Base-by-base conservation (phyloP, 192 early-diverging fungal genomes). In the Haplosporangium gracile region DNA sequence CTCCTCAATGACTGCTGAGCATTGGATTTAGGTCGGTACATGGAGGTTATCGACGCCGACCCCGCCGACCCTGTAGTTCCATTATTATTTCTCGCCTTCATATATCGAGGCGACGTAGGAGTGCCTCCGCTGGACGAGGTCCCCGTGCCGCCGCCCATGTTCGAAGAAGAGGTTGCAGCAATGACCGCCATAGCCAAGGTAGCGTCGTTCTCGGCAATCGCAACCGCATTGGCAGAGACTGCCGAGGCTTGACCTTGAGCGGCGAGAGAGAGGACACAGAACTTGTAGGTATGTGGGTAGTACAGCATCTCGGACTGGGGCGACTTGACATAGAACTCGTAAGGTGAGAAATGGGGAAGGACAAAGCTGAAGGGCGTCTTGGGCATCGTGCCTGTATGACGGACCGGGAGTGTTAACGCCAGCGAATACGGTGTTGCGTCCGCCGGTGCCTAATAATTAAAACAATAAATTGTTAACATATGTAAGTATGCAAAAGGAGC, bases 311-410 rank as follows among this genome's bases (percentile, higher is more conserved):
- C 86, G 2, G 88, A 81, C 69, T 92, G 91, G 0, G 91, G 91
- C 18, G 90, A 82, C 49, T 90, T 88, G 22, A 92, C 70, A 43
- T 90, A 90, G 65, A 92, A 92, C 40, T 92, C 89, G 71, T 89
- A 83, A 0, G 82, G 88, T 32, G 81, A 82, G 18, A 78, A 69
- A 72, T 89, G 88, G 1, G 88, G 70, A 7, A 82, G 82, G 4
- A 92, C 89, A 87, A 90, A 90, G 39, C 81, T 88, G 72, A 89
- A 89, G 0, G 89, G 82, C 10, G 85, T 82, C 24, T 75, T 80
- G 16, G 81, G 79, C 47, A 83, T 51, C 2, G 36, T 55, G 0
- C 87, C 85, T 0, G 36, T 82, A 15, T 91, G 90, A 1, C 63
- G 83, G 6, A 91, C 70, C 29, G 78, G 87, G 13, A 90, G 79